phyloP scores from a whole-genome alignment of 495 filamentous ascomycete species.

The Penicillium egyptiacum region DNA sequence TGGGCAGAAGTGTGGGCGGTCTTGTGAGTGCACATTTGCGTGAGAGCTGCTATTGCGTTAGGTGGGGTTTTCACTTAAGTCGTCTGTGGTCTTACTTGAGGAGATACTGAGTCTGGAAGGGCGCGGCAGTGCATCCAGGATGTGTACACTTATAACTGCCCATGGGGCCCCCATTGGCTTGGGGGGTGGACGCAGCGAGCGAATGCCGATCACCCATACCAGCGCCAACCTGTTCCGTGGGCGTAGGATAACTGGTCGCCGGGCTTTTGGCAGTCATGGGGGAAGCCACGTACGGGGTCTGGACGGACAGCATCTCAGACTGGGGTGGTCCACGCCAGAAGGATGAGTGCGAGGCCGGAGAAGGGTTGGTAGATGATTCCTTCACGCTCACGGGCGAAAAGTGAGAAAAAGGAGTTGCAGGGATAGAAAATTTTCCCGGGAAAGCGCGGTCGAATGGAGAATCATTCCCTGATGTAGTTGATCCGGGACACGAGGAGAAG shows the following conservation, averaged over 20 bases:
- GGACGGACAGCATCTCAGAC: slow-evolving; percentile 25
- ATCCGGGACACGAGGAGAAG: slow-evolving; percentile 22
- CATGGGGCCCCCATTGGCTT: slow-evolving; percentile 27
- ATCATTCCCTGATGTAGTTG: slow-evolving; percentile 38
- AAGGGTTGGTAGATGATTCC: slow-evolving; percentile 41
- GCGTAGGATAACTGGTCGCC: slow-evolving; percentile 43
- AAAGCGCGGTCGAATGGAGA: slow-evolving; percentile 35
- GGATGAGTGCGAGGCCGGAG: slow-evolving; percentile 36
- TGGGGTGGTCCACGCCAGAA: slow-evolving; percentile 32
- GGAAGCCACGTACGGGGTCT: slow-evolving; percentile 31
- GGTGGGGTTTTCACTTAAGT: neutral
- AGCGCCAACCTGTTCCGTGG: slow-evolving; percentile 36
- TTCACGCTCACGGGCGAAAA: slow-evolving; percentile 42
- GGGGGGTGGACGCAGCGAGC: slow-evolving; percentile 20
- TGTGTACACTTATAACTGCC: slow-evolving; percentile 62
- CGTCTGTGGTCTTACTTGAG: slow-evolving; percentile 60
- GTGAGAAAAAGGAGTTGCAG: slow-evolving; percentile 42
- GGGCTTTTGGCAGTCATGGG: slow-evolving; percentile 38
- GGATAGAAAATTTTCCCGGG: slow-evolving; percentile 30
- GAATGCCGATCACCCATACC: slow-evolving; percentile 28
- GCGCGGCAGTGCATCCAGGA: slow-evolving; percentile 73
- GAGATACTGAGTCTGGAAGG: slow-evolving; percentile 91
- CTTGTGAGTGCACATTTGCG: slow-evolving; percentile 91
- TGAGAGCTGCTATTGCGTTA: slow-evolving; percentile 70
- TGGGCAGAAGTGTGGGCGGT: slow-evolving; percentile 87